Evolutionary conservation across 306 rosid genomes (phyloP).

Genomic region (Hippophae rhamnoides): DNA sequence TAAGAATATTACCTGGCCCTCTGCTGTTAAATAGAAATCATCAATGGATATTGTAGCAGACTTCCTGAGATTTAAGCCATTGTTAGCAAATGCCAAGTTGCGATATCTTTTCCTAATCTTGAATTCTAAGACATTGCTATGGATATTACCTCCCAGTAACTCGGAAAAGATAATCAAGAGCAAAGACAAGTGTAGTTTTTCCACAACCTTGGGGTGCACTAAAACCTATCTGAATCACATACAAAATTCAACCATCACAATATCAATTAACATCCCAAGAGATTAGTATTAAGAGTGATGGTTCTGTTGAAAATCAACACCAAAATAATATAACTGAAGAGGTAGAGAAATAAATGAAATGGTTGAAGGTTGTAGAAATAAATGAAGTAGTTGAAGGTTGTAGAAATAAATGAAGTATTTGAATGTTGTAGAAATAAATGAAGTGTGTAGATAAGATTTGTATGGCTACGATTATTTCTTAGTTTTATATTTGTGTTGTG

Average conservation of each 20-base stretch:
- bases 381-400: no score
- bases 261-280: background rate
- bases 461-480: no score
- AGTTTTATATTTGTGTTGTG: no score
- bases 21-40: constrained; percentile 83
- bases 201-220: constrained; percentile 99
- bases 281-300: background rate
- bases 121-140: constrained; percentile 3
- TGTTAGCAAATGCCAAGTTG: constrained; percentile 14
- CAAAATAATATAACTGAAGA: no score
- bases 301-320: no score
- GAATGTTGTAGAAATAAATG: no score
- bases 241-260: constrained; percentile 10
- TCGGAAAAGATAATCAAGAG: constrained; percentile 76
- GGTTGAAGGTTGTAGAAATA: no score
- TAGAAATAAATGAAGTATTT: no score
- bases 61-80: constrained; percentile 53
- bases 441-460: no score
- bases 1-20: constrained; percentile 52
- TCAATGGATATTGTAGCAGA: constrained; percentile 81
- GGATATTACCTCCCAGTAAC: constrained; percentile 41
- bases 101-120: background rate
- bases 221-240: constrained; percentile 66
- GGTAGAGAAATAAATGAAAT: no score
- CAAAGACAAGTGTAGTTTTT: constrained; percentile 89